These are phyloP conservation scores for Aspergillus egyptiacus DNA, from an alignment of 495 filamentous ascomycete genomes.

Conservation along the genomic window DNA sequence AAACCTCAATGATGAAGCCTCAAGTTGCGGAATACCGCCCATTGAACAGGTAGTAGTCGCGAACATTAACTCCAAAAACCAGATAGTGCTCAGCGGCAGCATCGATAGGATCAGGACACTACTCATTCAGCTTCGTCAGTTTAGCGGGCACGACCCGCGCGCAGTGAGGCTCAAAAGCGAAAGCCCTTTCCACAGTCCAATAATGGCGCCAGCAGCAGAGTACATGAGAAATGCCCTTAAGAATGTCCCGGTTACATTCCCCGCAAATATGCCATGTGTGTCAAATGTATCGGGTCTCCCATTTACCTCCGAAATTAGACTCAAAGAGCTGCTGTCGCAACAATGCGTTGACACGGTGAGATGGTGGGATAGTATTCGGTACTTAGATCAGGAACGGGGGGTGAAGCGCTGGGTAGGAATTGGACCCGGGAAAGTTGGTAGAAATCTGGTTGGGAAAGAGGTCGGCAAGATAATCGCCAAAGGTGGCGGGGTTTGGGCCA, in stretches of 20 bases:
- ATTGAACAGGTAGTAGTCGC: constrained; percentile 87
- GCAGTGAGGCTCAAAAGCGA: constrained; percentile 84
- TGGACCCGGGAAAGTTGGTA: constrained; percentile 88
- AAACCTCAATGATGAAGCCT: constrained; percentile 58
- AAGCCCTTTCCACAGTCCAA: constrained; percentile 85
- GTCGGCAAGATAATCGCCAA: constrained; percentile 77
- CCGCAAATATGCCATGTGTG: constrained; percentile 67
- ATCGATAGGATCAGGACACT: constrained; percentile 78
- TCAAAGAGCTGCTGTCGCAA: constrained; percentile 69
- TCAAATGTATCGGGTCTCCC: constrained; percentile 81
- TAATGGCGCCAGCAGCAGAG: constrained; percentile 79
- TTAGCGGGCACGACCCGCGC: constrained; percentile 86
- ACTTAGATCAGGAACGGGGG: constrained; percentile 77
- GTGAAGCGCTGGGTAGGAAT: constrained; percentile 89
- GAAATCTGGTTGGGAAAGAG: constrained; percentile 92
- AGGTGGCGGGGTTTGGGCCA: constrained; percentile 91
- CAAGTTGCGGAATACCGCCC: constrained; percentile 55
- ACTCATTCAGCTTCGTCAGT: constrained; percentile 84
- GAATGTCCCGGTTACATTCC: constrained; percentile 59
- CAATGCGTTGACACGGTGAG: constrained; percentile 81
- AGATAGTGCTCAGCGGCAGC: constrained; percentile 89
- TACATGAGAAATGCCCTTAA: constrained; percentile 63
- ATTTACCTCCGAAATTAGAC: constrained; percentile 62
- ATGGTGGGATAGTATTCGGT: constrained; percentile 91
- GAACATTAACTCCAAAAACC: constrained; percentile 92